phyloP scores from a whole-genome alignment of 345 rosid species.

The Bruguiera parviflora region DNA sequence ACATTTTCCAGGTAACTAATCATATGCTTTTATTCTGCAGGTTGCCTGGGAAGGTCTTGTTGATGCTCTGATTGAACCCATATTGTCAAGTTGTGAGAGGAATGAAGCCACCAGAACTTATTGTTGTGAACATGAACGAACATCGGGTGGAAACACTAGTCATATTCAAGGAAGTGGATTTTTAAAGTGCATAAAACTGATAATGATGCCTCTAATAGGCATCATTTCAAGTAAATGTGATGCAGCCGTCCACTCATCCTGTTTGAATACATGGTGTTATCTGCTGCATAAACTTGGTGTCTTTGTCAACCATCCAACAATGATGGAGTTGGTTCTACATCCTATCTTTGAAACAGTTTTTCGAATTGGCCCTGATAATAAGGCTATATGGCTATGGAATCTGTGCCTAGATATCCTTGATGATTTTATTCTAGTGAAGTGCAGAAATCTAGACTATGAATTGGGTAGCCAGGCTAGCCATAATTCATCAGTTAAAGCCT shows the following conservation, averaged over 20 bases:
- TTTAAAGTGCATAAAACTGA: constrained; percentile 45
- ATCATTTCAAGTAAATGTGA: constrained; percentile 43
- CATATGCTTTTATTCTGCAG: constrained; percentile 27
- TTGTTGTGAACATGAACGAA: constrained; percentile 13
- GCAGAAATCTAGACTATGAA: constrained; percentile 19
- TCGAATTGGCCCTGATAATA: constrained; percentile 25
- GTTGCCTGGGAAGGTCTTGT: constrained; percentile 61
- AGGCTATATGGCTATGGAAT: constrained; percentile 41
- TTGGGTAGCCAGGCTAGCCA: constrained; percentile 16
- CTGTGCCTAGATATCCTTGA: constrained; percentile 44
- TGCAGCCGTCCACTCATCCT: constrained; percentile 38
- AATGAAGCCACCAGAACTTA: constrained; percentile 14
- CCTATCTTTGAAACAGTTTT: constrained; percentile 50
- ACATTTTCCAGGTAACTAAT: too few species aligned
- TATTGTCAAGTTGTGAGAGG: constrained; percentile 14
- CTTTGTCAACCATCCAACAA: constrained; percentile 28
- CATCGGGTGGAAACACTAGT: constrained; percentile 15
- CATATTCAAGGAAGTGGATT: constrained; percentile 27
- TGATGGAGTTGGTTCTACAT: constrained; percentile 37
- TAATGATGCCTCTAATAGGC: constrained; percentile 52
- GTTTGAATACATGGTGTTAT: constrained; percentile 54
- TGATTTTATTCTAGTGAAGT: constrained; percentile 34
- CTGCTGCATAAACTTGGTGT: constrained; percentile 51
- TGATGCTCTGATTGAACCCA: constrained; percentile 42
- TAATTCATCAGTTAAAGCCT: constrained; percentile 17